phyloP scores from a whole-genome alignment of 257 asterid genomes.

The Eustoma russellianum region DNA sequence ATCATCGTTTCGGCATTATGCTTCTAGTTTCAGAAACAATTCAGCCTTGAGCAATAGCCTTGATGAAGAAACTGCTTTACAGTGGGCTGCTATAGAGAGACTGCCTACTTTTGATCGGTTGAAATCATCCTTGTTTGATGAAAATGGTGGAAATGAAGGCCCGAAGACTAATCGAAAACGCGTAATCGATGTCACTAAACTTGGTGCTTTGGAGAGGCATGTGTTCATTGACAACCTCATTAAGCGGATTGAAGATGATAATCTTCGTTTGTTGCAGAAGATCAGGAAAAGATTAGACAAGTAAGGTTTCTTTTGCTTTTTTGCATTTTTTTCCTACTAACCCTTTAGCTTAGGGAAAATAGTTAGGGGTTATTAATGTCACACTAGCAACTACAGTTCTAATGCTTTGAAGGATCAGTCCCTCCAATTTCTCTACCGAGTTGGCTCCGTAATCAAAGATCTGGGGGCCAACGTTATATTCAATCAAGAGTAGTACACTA shows the following conservation, averaged over 20 bases:
- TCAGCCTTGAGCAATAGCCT: background rate
- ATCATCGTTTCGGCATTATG: background rate
- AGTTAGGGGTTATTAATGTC: too few species aligned
- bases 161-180: slow-evolving; percentile 7
- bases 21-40: slow-evolving; percentile 1
- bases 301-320: slow-evolving; percentile 13
- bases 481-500: too few species aligned
- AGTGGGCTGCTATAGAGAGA: slow-evolving; percentile 45
- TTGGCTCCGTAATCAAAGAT: too few species aligned
- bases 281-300: slow-evolving; percentile 27
- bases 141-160: slow-evolving; percentile 4
- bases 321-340: too few species aligned
- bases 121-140: slow-evolving; percentile 22
- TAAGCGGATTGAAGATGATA: slow-evolving; percentile 27
- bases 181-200: slow-evolving; percentile 32
- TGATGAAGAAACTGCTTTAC: slow-evolving; percentile 23
- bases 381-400: too few species aligned
- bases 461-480: background rate
- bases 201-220: slow-evolving; percentile 23
- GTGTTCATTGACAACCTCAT: slow-evolving; percentile 26
- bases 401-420: too few species aligned
- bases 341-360: background rate
- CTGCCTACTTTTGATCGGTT: slow-evolving; percentile 28
- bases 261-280: slow-evolving; percentile 24
- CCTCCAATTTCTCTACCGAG: too few species aligned